Base-by-base conservation (phyloP, 148 eudicot genomes). In the Vaccinium myrtillus region DNA sequence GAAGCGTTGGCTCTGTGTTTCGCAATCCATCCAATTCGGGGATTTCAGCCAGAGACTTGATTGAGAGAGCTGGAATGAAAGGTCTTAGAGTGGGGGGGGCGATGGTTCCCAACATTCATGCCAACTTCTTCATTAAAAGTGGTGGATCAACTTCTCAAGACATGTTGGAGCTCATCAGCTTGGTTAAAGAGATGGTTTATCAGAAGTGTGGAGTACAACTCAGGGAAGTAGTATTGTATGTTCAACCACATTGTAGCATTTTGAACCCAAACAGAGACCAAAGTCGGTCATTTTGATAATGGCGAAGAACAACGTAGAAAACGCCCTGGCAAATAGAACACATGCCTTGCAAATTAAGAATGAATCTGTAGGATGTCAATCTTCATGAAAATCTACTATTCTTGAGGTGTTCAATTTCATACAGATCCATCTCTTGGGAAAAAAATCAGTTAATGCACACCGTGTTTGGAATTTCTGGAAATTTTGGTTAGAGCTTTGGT, bases 401-500 rank as follows among this genome's bases (percentile, higher is more conserved):
- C 82, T 39, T 27, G 23, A 81, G 14, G 74, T 65, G 74, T 61
- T 15, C 8, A 8, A 6, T 23, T 43, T 36, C n/a, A 15, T 71
- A 14, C 65, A 49, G 36, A 18, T 84, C 70, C 71, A 39, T 15
- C 36, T 77, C 16, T 59, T 8, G 2, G 21, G 27, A 36, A 51
- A 78, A 78, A 79, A 89, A 58, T 84, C 82, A 81, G 75, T 67
- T 65, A 78, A 2, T 36, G 63, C 23, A 19, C n/a, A 51, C 48
- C 15, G 3, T 77, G 81, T 43, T 80, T 59, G 74, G 81, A 30
- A 75, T 82, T 83, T 70, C 84, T 79, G 21, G 84, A 81, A 74
- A 46, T 82, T 80, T 65, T 84, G 84, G 85, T 79, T 50, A 94
- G 79, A 82, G 88, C 88, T 86, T 92, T 93, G 51, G 99, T 96